Evolutionary conservation across 2,329 filamentous ascomycete species (phyloP).

Genomic region (Beauveria rudraprayagi): DNA sequence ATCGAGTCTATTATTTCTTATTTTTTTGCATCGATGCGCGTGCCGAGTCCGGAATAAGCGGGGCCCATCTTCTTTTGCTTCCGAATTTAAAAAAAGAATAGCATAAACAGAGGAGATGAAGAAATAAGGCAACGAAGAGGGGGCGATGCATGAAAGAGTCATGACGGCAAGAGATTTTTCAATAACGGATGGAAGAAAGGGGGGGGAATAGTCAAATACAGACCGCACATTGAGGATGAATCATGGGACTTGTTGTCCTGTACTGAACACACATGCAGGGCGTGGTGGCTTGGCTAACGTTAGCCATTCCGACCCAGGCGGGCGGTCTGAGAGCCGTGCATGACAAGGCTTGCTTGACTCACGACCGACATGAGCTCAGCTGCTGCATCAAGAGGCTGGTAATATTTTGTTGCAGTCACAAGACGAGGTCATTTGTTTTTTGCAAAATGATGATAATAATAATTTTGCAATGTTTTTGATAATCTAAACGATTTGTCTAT

Average conservation of each 20-base stretch:
- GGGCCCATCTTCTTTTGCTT: not conserved
- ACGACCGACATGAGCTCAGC: not conserved
- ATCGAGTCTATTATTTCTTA: not conserved
- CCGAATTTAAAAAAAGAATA: no score
- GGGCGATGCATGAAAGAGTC: not conserved
- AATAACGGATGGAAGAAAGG: not conserved
- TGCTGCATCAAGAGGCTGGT: not conserved
- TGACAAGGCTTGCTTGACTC: not conserved
- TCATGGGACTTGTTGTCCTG: not conserved
- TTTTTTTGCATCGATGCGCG: not conserved
- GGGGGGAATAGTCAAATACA: not conserved
- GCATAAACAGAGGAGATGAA: not conserved
- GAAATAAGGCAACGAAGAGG: not conserved
- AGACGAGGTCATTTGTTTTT: not conserved
- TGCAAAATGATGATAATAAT: not conserved
- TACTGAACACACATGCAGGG: not conserved
- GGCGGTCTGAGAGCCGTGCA: constrained; percentile 3
- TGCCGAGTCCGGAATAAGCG: constrained; percentile 1
- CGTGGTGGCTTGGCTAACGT: not conserved
- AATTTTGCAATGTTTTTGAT: not conserved
- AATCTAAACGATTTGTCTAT: not conserved
- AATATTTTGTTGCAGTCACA: not conserved
- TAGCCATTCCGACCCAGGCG: not conserved
- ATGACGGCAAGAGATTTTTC: no score
- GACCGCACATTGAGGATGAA: not conserved